Evolutionary conservation across 768 basidiomycete species (phyloP).

Genomic region (Calvatia gigantea): DNA sequence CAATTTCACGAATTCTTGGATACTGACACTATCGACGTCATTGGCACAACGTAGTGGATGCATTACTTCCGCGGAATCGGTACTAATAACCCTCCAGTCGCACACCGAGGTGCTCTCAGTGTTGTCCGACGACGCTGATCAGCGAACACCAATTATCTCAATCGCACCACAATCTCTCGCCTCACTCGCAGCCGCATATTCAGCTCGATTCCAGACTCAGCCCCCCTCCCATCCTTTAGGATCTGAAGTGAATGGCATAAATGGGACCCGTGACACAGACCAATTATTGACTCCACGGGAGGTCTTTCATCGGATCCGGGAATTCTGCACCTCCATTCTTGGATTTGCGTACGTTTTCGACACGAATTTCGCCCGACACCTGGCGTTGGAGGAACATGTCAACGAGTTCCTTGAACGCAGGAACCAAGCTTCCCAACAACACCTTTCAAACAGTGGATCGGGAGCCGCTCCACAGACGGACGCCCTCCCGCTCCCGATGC

Average conservation of each 20-base stretch:
- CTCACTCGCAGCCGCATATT: constrained; percentile 15
- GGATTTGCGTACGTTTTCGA: constrained; percentile 87
- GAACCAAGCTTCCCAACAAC: constrained; percentile 21
- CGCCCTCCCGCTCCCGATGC: constrained; percentile 63
- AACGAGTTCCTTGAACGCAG: constrained; percentile 78
- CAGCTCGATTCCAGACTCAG: constrained; percentile 20
- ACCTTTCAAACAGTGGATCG: constrained; percentile 19
- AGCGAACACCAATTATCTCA: constrained; percentile 72
- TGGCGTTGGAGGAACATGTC: constrained; percentile 79
- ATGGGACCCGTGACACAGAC: neutral
- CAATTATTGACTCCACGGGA: constrained; percentile 39
- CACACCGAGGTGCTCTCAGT: constrained; percentile 89
- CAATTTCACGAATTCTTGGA: neutral
- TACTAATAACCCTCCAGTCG: constrained; percentile 94
- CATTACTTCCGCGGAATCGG: constrained; percentile 97
- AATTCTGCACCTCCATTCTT: constrained; percentile 63
- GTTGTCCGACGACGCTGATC: constrained; percentile 49
- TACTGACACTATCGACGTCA: neutral
- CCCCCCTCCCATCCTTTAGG: neutral
- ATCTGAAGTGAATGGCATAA: neutral
- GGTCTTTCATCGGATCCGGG: constrained; percentile 67
- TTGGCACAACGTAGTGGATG: constrained; percentile 63
- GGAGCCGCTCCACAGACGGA: neutral
- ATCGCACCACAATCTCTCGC: constrained; percentile 38
- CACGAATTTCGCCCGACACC: constrained; percentile 90